Evolutionary conservation across 805 yeast species (phyloP).

Genomic region (Kodamaea hsintzibuensis): DNA sequence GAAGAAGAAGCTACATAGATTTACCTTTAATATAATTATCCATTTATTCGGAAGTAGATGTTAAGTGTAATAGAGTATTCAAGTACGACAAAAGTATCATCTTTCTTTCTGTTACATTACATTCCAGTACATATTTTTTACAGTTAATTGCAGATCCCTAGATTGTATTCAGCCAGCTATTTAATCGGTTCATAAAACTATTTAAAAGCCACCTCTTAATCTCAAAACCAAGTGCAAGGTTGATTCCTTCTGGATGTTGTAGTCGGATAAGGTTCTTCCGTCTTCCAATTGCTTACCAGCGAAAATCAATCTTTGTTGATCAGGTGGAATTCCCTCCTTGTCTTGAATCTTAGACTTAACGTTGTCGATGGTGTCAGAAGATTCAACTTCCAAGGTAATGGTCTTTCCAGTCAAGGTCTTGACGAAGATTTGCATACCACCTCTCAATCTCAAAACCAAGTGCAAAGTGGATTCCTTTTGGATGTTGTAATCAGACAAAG

Average conservation of each 20-base stretch:
- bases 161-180: neutral
- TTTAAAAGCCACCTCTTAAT: constrained; percentile 49
- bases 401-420: constrained; percentile 64
- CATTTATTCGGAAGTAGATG: constrained; percentile 44
- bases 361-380: constrained; percentile 96
- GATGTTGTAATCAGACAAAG: constrained; percentile 98
- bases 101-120: no score
- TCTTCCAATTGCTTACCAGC: constrained; percentile 52
- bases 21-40: neutral
- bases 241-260: constrained; percentile 49
- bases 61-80: constrained; percentile 35
- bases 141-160: no score
- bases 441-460: constrained; percentile 96
- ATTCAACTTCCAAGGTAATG: constrained; percentile 92
- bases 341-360: constrained; percentile 54
- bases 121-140: no score
- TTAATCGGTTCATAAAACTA: constrained; percentile 31
- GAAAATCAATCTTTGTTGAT: constrained; percentile 46
- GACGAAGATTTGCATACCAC: constrained; percentile 50
- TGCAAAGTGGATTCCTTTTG: constrained; percentile 99
- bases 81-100: no score
- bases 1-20: neutral
- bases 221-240: constrained; percentile 36
- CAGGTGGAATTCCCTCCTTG: constrained; percentile 47
- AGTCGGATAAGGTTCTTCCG: constrained; percentile 34